phyloP scores from a whole-genome alignment of 257 asterid genomes.

The Nicotiana knightiana region DNA sequence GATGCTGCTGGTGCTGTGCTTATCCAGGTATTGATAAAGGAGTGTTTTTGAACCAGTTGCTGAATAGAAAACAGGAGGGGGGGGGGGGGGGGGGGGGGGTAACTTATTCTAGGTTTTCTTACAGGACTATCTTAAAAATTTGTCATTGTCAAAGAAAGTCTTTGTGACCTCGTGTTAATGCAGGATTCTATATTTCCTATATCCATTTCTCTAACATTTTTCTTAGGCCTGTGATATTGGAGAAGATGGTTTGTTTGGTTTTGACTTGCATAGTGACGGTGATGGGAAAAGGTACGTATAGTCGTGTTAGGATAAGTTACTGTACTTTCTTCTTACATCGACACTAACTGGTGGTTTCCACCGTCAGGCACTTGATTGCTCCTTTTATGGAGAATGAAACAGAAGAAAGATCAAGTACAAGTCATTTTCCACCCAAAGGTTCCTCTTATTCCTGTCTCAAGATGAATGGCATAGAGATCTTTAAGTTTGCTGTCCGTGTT shows the following conservation, averaged over 20 bases:
- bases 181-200: background rate
- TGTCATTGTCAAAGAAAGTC: too few species aligned
- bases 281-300: constrained; percentile 60
- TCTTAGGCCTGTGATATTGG: constrained; percentile 70
- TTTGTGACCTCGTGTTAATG: background rate
- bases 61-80: background rate
- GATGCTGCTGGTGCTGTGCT: constrained; percentile 96
- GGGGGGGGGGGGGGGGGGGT: too few species aligned
- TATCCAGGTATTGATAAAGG: constrained; percentile 48
- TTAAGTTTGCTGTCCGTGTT: constrained; percentile 80
- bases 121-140: too few species aligned
- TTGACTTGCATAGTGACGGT: constrained; percentile 85
- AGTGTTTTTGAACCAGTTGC: background rate
- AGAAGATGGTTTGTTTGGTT: constrained; percentile 67
- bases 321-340: background rate
- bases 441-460: constrained; percentile 70
- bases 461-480: constrained; percentile 98
- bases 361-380: constrained; percentile 63
- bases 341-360: constrained; percentile 1
- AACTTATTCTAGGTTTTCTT: too few species aligned
- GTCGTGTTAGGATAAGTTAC: background rate
- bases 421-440: constrained; percentile 59
- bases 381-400: constrained; percentile 31
- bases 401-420: constrained; percentile 40
- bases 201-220: background rate